These are phyloP conservation scores for Lachnellula occidentalis DNA, from an alignment of 2,329 filamentous ascomycete genomes.

Conservation along the genomic window DNA sequence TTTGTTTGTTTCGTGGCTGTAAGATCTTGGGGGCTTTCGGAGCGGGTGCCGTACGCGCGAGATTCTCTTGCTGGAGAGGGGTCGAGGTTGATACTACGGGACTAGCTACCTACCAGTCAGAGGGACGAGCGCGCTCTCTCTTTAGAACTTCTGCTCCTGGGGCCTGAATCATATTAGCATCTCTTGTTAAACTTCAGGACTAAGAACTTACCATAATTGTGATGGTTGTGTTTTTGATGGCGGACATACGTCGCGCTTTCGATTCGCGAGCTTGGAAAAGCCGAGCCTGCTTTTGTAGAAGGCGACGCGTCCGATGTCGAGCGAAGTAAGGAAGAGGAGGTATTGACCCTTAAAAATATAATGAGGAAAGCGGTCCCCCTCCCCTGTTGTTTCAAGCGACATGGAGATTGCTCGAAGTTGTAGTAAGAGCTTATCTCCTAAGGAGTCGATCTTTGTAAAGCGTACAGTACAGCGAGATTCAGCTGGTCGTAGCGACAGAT, in stretches of 20 bases:
- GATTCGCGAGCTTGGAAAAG: not conserved
- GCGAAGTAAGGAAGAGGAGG: too few species aligned
- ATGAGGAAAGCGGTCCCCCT: too few species aligned
- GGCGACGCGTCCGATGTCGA: too few species aligned
- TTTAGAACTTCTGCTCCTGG: constrained; percentile 19
- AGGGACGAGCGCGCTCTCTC: constrained; percentile 24
- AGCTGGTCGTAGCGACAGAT: too few species aligned
- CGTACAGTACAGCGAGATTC: too few species aligned
- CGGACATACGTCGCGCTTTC: not conserved
- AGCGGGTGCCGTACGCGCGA: not conserved
- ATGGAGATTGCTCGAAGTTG: too few species aligned
- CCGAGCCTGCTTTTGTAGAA: too few species aligned
- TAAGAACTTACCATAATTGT: constrained; percentile 7
- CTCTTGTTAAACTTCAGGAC: not conserved
- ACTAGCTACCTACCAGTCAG: constrained; percentile 25
- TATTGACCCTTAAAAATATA: too few species aligned
- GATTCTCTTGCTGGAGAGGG: constrained; percentile 7
- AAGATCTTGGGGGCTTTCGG: not conserved
- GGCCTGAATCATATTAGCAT: constrained; percentile 14
- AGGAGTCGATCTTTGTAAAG: too few species aligned
- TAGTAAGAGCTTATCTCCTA: too few species aligned
- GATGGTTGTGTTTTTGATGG: not conserved
- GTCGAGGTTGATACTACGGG: constrained; percentile 4
- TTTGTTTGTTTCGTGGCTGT: not conserved
- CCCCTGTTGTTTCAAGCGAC: too few species aligned